These are phyloP conservation scores for Solanum microdontum DNA, from an alignment of 257 asterid genomes.

Conservation along the genomic window DNA sequence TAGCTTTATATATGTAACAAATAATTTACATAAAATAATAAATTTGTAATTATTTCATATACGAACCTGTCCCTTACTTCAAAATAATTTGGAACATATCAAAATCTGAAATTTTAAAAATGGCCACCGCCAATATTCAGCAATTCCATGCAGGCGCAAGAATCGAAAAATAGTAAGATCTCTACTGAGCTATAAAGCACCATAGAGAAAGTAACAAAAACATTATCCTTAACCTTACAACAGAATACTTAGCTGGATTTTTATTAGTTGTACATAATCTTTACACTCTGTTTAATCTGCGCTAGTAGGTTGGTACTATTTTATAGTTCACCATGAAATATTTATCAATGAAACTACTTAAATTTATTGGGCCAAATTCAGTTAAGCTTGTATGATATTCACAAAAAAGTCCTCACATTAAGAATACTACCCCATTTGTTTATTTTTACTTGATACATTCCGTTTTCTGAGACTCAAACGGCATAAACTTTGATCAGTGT, in stretches of 20 bases:
- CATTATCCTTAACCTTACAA: not conserved
- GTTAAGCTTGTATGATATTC: too few species aligned
- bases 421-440: fast-evolving
- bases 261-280: not conserved
- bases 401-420: too few species aligned
- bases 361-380: too few species aligned
- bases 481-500: too few species aligned
- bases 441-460: too few species aligned
- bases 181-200: not conserved
- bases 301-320: not conserved
- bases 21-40: too few species aligned
- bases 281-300: not conserved
- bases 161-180: not conserved
- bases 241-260: not conserved
- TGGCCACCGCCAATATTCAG: not conserved
- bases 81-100: not conserved
- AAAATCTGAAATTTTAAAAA: not conserved
- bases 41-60: too few species aligned
- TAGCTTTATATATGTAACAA: not conserved
- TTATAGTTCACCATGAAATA: not conserved
- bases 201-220: not conserved
- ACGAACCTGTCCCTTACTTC: not conserved
- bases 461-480: too few species aligned
- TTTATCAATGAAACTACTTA: not conserved
- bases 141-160: conserved; percentile 4